Base-by-base conservation (phyloP, 2,329 filamentous ascomycete genomes). In the Fusarium avenaceum region DNA sequence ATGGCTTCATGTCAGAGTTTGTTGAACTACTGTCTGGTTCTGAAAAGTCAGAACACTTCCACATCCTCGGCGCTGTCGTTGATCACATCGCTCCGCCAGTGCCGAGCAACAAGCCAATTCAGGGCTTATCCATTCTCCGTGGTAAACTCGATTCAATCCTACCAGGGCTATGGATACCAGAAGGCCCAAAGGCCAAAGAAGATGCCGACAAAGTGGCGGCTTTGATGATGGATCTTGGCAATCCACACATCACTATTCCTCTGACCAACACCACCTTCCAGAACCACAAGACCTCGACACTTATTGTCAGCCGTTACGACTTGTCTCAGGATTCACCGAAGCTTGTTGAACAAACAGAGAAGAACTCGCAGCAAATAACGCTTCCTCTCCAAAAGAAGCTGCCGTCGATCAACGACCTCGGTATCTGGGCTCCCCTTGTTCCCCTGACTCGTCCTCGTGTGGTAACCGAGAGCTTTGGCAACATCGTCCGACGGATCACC, bases 191-290 rank as follows among this genome's bases (percentile, higher is more conserved):
- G 50, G 66, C 73, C 7, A 66, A 51, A 17, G 70, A 75, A n/a
- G 75, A 79, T 28, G 62, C 69, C 7, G 80, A 82, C 20, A 72
- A 72, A 15, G 77, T 80, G 4, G 76, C 83, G 10, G 80, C 80
- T 17, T 71, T 87, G 8, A 80, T 79, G 0, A 80, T 86, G 48
- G 63, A 77, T 19, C 72, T 83, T 17, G 79, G 79, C 9, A 72
- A 63, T 43, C 73, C 75, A 13, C 75, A 78, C 4, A 76, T 85
- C 54, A 87, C 84, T 7, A 60, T 94, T 3, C 92, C 92, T 3
- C 80, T 96, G 26, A 90, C 92, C 40, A 92, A 93, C 73, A 96
- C 93, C 0, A 80, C 93, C 8, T 96, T 96, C 74, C 86, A 89
- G 39, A 95, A 90, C 63, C 90, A 89, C 45, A 83, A 81, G 26